Base-by-base conservation (phyloP, 2,329 filamentous ascomycete species). In the Chaetomiaceae sp. region DNA sequence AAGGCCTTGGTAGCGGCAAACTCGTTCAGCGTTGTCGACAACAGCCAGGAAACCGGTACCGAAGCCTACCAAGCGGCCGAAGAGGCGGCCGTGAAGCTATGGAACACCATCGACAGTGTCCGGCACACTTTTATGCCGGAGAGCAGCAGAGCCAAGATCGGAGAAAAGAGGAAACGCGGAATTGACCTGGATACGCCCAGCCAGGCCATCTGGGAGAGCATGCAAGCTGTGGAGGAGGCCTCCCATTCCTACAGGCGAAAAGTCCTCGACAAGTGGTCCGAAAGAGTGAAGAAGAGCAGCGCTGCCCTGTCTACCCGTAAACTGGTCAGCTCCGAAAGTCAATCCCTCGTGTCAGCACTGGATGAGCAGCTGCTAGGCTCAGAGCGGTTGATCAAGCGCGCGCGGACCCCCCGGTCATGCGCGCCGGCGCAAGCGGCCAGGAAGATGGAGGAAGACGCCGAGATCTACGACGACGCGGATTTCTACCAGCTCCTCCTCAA, bases 401-500 rank as follows among this genome's bases (percentile, higher is more conserved):
- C 86, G 0, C 81, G 80, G 40, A 82, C 83, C 0, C 85, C 88
- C 11, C 82, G 89, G 18, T 90, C 87, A 1, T 91, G 88, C 63
- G 88, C 88, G 0, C 88, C 88, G 0, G 71, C 81, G 0, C 88
- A 92, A 62, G 78, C 79, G 0, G 76, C 77, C 27, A 73, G 72
- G 58, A 80, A 81, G 64, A 64, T 83, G 21, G 70, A 73, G 9
- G 78, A 85, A 60, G 83, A 85, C 63, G 67, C 69, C 1, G 71
- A 75, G 18, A 84, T 96, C 61, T 99, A 94, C 73, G 92, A 97
- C 67, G 94, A 99, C 63, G 89, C 89, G 10, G 85, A 95, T 67
- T 96, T 97, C 69, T 99, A 99, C 72, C 90, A 95, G 67, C 75
- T 94, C 13, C 80, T 99, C 2, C 81, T 99, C 25, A 95, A 96